Base-by-base conservation (phyloP, 495 filamentous ascomycete genomes). In the Penicillium canescens region DNA sequence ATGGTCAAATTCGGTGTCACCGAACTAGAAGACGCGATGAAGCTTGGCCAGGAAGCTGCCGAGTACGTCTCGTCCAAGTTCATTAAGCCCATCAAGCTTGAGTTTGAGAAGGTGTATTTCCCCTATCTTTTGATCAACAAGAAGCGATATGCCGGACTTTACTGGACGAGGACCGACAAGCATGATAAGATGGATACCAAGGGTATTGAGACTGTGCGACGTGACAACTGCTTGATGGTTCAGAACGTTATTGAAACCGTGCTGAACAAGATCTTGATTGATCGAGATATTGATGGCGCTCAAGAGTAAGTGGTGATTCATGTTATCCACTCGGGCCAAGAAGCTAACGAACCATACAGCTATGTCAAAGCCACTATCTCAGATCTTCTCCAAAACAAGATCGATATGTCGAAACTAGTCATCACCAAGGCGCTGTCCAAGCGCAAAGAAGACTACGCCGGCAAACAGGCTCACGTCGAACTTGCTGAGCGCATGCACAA, bases 101-200 rank as follows among this genome's bases (percentile, higher is more conserved):
- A 99, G 67, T 99, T 99, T 75, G 94, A 99, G 66, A 99, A 99
- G 71, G 94, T 99, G 2, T 99, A 99, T 70, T 99, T 89, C 66
- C 94, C 94, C 1, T 99, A 99, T 68, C 80, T 99, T 31, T 78
- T 99, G 38, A 99, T 99, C 83, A 99, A 99, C 83, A 99, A 99
- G 75, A 99, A 99, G 80, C 88, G 94, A 49, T 99, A 99, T 59
- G 94, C 94, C 11, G 94, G 94, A 31, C 76, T 99, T 12, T 98
- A 92, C 74, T 99, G 93, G 92, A 98, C 95, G 16, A 91, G 87
- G 41, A 82, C 94, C 0, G 82, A 90, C n/a, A 96, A 95, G 67
- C 92, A 85, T 60, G 94, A 99, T 78, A 99, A 99, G 78, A 98
- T 99, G 95, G 94, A 99, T 66, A 96, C 88, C 60, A 99, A 99